These are phyloP conservation scores for Venturia aucupariae DNA, from an alignment of 2,329 filamentous ascomycete genomes.

Conservation along the genomic window DNA sequence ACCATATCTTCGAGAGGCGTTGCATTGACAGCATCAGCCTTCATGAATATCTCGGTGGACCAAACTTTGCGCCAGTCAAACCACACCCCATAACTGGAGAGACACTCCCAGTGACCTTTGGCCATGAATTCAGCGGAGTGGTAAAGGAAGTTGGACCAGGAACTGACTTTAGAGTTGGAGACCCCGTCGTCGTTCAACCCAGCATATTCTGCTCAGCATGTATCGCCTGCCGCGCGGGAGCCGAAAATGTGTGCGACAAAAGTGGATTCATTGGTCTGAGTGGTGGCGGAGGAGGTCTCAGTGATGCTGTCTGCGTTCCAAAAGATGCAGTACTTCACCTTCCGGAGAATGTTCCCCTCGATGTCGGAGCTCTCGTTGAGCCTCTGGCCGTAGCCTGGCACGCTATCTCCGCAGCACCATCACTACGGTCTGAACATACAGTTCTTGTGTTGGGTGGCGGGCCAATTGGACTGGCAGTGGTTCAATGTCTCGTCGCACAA, in stretches of 20 bases:
- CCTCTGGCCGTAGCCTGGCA: slow-evolving; percentile 20
- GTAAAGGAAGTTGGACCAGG: slow-evolving; percentile 19
- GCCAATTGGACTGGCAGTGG: slow-evolving; percentile 23
- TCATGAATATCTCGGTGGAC: slow-evolving; percentile 43
- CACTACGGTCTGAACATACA: neutral
- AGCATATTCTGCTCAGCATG: slow-evolving; percentile 24
- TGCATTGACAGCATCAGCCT: slow-evolving; percentile 28
- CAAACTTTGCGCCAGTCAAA: slow-evolving; percentile 16
- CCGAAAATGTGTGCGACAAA: slow-evolving; percentile 21
- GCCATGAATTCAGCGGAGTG: slow-evolving; percentile 26
- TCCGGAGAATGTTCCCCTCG: slow-evolving; percentile 19
- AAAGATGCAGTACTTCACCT: slow-evolving; percentile 20
- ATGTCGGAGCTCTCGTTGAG: slow-evolving; percentile 23
- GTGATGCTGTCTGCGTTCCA: slow-evolving; percentile 20
- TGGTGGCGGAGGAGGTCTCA: slow-evolving; percentile 22
- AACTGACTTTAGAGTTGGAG: slow-evolving; percentile 20
- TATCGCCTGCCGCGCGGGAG: slow-evolving; percentile 17
- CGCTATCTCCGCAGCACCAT: neutral
- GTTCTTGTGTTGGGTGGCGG: slow-evolving; percentile 20
- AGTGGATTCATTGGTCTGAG: slow-evolving; percentile 23
- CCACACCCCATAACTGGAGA: slow-evolving; percentile 21
- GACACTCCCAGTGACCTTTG: slow-evolving; percentile 22
- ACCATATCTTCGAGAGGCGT: neutral
- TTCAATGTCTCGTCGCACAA: slow-evolving; percentile 11
- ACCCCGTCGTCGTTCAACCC: slow-evolving; percentile 24